Percentiles rank a stretch among this genome's conserved stretches.
phyloP scores from a whole-genome alignment of 129 eudicot species.

The carrot (Daucus carota) region DNA sequence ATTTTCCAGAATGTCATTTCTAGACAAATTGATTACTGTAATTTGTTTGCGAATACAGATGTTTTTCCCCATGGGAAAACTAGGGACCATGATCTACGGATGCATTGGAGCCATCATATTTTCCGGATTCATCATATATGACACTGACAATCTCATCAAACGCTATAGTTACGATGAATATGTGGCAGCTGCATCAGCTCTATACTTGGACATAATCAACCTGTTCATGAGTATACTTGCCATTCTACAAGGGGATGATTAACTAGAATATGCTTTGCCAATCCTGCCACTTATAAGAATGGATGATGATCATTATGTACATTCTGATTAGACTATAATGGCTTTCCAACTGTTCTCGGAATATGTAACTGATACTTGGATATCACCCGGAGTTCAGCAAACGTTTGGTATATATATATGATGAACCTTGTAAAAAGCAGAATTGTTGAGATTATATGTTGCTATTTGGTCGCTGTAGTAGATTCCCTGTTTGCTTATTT shows the following conservation, averaged over 20 bases:
- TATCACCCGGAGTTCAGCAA: background rate
- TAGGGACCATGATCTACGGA: constrained; percentile 38
- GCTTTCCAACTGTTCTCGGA: background rate
- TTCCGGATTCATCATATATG: constrained; percentile 66
- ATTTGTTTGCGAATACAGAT: constrained; percentile 24
- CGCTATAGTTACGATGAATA: constrained; percentile 62
- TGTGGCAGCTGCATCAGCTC: constrained; percentile 50
- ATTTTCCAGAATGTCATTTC: background rate
- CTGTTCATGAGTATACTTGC: constrained; percentile 33
- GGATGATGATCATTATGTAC: background rate
- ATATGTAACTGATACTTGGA: background rate
- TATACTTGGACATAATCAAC: constrained; percentile 65
- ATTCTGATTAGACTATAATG: background rate
- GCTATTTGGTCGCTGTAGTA: background rate
- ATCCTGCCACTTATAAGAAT: background rate
- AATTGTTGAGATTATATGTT: background rate
- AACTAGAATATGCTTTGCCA: background rate
- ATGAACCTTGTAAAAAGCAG: background rate
- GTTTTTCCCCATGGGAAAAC: constrained; percentile 49
- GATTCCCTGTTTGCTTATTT: background rate
- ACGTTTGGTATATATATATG: background rate
- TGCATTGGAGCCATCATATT: constrained; percentile 60
- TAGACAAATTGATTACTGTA: background rate
- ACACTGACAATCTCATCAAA: constrained; percentile 72
- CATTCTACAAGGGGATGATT: background rate